These are phyloP conservation scores for Sisymbrium altissimum DNA, from an alignment of 345 rosid genomes.

Conservation along the genomic window DNA sequence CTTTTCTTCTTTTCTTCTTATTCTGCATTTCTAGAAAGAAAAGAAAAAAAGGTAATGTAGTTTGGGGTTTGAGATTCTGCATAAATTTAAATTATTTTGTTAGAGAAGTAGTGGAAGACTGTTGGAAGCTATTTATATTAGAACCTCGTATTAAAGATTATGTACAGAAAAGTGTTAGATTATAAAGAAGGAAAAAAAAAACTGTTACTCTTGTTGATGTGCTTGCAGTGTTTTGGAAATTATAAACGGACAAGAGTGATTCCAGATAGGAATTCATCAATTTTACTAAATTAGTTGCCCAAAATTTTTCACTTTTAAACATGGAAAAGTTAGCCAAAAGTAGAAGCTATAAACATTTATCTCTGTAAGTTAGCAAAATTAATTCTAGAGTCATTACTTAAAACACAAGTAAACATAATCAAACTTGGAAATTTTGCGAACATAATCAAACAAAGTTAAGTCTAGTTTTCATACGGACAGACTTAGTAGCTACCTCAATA, in stretches of 20 bases:
- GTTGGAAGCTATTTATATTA: neutral
- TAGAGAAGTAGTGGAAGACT: conserved; percentile 11
- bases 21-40: conserved; percentile 24
- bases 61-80: conserved; percentile 26
- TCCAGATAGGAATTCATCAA: neutral
- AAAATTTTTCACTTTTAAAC: too few species aligned
- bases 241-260: neutral
- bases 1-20: neutral
- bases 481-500: too few species aligned
- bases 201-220: neutral
- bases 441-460: too few species aligned
- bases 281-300: too few species aligned
- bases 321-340: too few species aligned
- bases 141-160: conserved; percentile 18
- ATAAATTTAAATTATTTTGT: conserved; percentile 2
- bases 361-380: too few species aligned
- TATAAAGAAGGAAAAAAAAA: neutral
- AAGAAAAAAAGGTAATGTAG: conserved; percentile 11
- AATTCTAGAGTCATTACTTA: too few species aligned
- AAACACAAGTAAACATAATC: too few species aligned
- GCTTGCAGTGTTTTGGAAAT: neutral
- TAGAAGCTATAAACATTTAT: too few species aligned
- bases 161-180: conserved; percentile 25
- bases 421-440: too few species aligned
- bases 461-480: too few species aligned